A percentile compares a stretch with the other conserved stretches of the same genome.
Conservation (phyloP, 1,284 basidiomycete species). For the Malassezia slooffiae region DNA sequence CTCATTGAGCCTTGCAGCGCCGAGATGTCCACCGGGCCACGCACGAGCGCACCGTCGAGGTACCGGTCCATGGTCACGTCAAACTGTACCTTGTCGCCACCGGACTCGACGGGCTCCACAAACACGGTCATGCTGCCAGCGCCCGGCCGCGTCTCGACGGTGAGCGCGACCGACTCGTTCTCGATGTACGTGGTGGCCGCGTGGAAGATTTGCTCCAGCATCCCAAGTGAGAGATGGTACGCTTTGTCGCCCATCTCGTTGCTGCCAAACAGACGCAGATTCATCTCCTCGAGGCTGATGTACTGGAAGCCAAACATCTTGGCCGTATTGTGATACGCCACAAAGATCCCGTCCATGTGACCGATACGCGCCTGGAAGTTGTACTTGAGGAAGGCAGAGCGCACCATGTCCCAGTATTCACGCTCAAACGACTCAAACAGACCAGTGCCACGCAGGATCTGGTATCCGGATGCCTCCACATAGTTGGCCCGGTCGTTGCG, state of each 20-base stretch:
- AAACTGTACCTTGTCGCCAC: slow-evolving; percentile 22
- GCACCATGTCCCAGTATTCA: slow-evolving; percentile 60
- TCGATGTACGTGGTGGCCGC: slow-evolving; percentile 60
- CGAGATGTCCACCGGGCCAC: slow-evolving; percentile 35
- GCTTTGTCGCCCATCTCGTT: slow-evolving; percentile 58
- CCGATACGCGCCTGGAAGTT: slow-evolving; percentile 91
- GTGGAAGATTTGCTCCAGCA: slow-evolving; percentile 63
- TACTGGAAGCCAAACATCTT: slow-evolving; percentile 92
- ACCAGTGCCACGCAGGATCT: slow-evolving; percentile 34
- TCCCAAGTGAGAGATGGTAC: slow-evolving; percentile 63
- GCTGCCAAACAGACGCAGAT: slow-evolving; percentile 63
- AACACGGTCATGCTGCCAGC: slow-evolving; percentile 22
- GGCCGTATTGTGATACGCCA: slow-evolving; percentile 86
- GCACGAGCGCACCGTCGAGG: slow-evolving; percentile 26
- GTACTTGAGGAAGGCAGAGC: slow-evolving; percentile 90
- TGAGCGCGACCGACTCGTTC: slow-evolving; percentile 27
- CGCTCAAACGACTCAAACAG: slow-evolving; percentile 45
- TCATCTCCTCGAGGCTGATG: slow-evolving; percentile 75
- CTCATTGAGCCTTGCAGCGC: slow-evolving; percentile 18
- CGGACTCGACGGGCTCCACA: slow-evolving; percentile 21
- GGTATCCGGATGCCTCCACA: slow-evolving; percentile 49
- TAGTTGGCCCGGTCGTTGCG: slow-evolving; percentile 77
- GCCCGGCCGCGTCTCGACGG: slow-evolving; percentile 23
- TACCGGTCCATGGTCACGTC: slow-evolving; percentile 39
- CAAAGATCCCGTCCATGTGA: slow-evolving; percentile 90